Evolutionary conservation across 176 grass and related monocot species (phyloP).

Genomic region (Cenchrus americanus): DNA sequence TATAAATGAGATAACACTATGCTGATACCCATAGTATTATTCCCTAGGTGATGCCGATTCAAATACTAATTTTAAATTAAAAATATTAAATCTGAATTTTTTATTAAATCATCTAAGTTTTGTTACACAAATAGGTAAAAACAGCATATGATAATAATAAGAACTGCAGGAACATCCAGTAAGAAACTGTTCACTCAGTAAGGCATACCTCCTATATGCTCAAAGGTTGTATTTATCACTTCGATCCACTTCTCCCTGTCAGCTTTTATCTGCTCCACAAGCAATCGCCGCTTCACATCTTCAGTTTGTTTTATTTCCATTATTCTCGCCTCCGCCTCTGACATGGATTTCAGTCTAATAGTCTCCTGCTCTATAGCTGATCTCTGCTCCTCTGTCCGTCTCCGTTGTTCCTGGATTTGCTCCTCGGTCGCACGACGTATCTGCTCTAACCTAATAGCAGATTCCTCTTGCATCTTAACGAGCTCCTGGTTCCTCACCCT

Average conservation of each 20-base stretch:
- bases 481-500: constrained; percentile 92
- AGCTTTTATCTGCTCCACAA: constrained; percentile 66
- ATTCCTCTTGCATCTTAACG: constrained; percentile 97
- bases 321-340: constrained; percentile 61
- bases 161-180: constrained; percentile 17
- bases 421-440: constrained; percentile 72
- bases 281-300: constrained; percentile 68
- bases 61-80: constrained; percentile 27
- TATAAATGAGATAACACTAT: not conserved
- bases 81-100: not conserved
- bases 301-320: constrained; percentile 53
- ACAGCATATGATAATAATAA: constrained; percentile 19
- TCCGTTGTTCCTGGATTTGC: constrained; percentile 74
- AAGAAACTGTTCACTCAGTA: constrained; percentile 6
- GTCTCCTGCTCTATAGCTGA: constrained; percentile 58
- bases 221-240: constrained; percentile 93
- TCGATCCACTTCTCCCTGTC: constrained; percentile 93
- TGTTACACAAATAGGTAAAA: not conserved
- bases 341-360: constrained; percentile 28
- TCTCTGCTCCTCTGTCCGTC: constrained; percentile 65
- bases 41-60: not conserved
- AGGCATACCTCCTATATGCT: constrained; percentile 89
- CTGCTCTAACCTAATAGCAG: constrained; percentile 73
- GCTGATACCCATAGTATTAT: not conserved
- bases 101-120: not conserved